Evolutionary conservation across 2,329 filamentous ascomycete genomes (phyloP).

Genomic region (Monosporascus sp.): DNA sequence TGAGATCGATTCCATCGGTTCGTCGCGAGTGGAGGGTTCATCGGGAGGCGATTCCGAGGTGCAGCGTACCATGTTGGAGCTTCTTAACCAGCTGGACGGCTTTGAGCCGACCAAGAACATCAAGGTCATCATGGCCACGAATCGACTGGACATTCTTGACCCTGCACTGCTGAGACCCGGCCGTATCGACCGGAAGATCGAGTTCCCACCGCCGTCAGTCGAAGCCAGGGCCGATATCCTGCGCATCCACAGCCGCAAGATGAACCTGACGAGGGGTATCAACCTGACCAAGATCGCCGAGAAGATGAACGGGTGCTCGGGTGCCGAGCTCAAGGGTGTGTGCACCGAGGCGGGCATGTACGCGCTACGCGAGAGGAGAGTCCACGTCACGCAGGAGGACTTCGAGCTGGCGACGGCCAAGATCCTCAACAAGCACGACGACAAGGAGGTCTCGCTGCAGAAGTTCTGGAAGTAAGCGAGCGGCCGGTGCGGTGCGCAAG

Average conservation of each 20-base stretch:
- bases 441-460: constrained; percentile 88
- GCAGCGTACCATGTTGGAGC: constrained; percentile 95
- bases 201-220: constrained; percentile 94
- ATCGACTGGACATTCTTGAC: constrained; percentile 94
- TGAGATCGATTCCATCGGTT: constrained; percentile 98
- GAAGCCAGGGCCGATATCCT: constrained; percentile 97
- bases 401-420: constrained; percentile 98
- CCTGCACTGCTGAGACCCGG: constrained; percentile 92
- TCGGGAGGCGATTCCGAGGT: constrained; percentile 96
- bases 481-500: constrained; percentile 10
- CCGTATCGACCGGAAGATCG: constrained; percentile 97
- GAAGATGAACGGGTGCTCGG: constrained; percentile 99
- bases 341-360: constrained; percentile 99
- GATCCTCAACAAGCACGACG: constrained; percentile 99
- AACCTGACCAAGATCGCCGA: constrained; percentile 98
- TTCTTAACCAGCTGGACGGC: constrained; percentile 96
- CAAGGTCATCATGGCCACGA: constrained; percentile 99
- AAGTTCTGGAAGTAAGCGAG: constrained; percentile 73
- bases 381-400: constrained; percentile 98
- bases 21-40: constrained; percentile 90
- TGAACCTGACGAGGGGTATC: constrained; percentile 97
- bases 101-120: constrained; percentile 99
- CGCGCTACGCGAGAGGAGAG: constrained; percentile 86
- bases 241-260: constrained; percentile 93
- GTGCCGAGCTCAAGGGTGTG: constrained; percentile 96